Evolutionary conservation across 2,329 filamentous ascomycete species (phyloP), one percentile per base, ranked within the genome.

Genomic region (Phyllosticta citrichinensis): DNA sequence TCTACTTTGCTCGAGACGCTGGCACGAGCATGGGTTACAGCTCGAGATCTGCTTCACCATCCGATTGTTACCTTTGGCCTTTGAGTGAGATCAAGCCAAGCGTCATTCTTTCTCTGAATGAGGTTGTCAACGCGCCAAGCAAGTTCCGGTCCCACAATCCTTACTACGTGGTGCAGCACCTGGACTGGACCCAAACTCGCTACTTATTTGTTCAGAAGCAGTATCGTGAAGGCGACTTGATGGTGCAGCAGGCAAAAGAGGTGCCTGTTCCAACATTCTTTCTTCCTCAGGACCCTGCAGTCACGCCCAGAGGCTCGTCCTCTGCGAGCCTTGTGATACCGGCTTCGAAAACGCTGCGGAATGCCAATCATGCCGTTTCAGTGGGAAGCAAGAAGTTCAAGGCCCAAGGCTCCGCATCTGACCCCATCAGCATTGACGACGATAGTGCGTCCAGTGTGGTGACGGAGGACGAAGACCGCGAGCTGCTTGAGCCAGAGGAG

Each of bases 111-210:
- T 88, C 89, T 33, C 75, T 97, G 54, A 94, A 92, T 67, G 92
- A 97, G 70, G 85, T 97, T 53, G 84, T 96, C 68, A 96, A 96
- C 69, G 79, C 80, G 0, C 85, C 90, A 0, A 57, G 71, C 0
- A 68, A 86, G 53, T 96, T 89, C 67, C 72, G 80, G 5, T 80
- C 76, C 63, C 66, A 9, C 0, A 64, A 0, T 0, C 87, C 87
- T 0, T 84, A 86, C 73, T 85, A 89, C 55, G 92, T 96, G 9
- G 85, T 96, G 1, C 71, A 82, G 25, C 79, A 91, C 53, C 75
- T 87, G 10, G 87, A 95, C 68, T 97, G 92, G 92, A 91, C 96
- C 62, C 91, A 95, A 68, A 91, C 90, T 25, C 83, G 91, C 52
- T 96, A 95, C 72, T 79, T 97, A 1, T 89, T 96, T 65, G 83